These are phyloP conservation scores for Acanthamoeba lenticulata DNA, from an alignment of 208 protist genomes.

Conservation along the genomic window DNA sequence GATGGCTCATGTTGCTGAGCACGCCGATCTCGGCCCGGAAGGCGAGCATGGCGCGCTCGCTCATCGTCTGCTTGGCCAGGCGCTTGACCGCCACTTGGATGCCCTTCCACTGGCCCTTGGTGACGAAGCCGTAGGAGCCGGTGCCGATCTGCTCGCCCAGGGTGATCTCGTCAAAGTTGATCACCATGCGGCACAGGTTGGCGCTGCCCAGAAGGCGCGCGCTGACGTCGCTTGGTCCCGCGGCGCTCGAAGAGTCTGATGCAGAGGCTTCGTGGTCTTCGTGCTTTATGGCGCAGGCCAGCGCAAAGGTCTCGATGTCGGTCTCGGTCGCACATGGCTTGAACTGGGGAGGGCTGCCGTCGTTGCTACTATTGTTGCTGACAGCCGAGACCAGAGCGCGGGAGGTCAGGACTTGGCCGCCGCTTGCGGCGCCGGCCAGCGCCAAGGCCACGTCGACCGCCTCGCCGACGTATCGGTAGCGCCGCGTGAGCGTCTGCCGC, in stretches of 20 bases:
- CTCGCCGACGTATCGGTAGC: background rate
- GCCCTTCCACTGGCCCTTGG: background rate
- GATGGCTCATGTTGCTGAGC: background rate
- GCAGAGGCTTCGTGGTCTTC: background rate
- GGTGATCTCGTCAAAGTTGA: background rate
- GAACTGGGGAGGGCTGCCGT: background rate
- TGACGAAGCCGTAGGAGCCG: background rate
- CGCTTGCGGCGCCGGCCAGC: background rate
- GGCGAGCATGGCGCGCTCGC: constrained; percentile 57
- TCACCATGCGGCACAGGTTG: background rate
- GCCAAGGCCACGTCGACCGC: background rate
- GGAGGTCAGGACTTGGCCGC: background rate
- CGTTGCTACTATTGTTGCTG: too few species aligned
- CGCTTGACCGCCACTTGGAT: background rate
- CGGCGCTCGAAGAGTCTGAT: too few species aligned
- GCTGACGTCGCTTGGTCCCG: too few species aligned
- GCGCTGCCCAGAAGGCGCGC: too few species aligned
- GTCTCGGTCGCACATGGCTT: background rate
- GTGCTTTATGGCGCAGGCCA: background rate
- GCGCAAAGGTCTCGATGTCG: background rate
- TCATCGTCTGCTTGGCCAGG: constrained; percentile 54
- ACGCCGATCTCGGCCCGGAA: background rate
- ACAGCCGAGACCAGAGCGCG: too few species aligned
- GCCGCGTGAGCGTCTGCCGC: too few species aligned
- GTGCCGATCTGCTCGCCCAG: constrained; percentile 34